phyloP scores from a whole-genome alignment of 345 rosid species.

The Euphorbia tirucalli region DNA sequence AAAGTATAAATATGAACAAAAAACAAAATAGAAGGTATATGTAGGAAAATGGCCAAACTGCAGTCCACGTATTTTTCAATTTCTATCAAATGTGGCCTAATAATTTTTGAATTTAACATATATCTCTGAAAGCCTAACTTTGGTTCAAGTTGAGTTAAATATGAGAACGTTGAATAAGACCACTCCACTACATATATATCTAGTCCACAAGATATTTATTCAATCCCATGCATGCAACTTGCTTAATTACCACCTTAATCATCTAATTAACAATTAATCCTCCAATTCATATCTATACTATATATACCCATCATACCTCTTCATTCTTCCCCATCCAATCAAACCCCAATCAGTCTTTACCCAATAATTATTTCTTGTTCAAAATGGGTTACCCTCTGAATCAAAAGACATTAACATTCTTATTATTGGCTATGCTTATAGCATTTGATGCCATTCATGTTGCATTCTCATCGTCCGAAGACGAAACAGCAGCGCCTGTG shows the following conservation, averaged over 20 bases:
- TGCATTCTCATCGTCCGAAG: neutral
- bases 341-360: neutral
- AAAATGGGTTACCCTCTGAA: conserved; percentile 17
- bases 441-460: conserved; percentile 11
- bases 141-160: conserved; percentile 10
- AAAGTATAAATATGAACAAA: no score
- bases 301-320: conserved; percentile 12
- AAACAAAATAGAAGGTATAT: no score
- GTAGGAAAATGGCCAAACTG: neutral
- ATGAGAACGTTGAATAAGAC: conserved; percentile 21
- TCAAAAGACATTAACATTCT: neutral
- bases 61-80: no score
- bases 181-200: conserved; percentile 17
- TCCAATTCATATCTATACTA: neutral
- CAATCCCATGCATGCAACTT: neutral
- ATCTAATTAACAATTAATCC: neutral
- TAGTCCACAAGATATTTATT: neutral
- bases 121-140: conserved; percentile 14
- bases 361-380: neutral
- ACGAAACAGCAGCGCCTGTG: neutral
- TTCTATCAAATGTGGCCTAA: neutral
- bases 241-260: neutral
- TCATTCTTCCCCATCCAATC: conserved; percentile 6
- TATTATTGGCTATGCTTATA: conserved; percentile 14
- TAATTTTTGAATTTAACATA: neutral